A percentile compares a stretch with the other conserved stretches of the same genome.
phyloP scores from a whole-genome alignment of 768 basidiomycete genomes.

The Sarcodon sp. region DNA sequence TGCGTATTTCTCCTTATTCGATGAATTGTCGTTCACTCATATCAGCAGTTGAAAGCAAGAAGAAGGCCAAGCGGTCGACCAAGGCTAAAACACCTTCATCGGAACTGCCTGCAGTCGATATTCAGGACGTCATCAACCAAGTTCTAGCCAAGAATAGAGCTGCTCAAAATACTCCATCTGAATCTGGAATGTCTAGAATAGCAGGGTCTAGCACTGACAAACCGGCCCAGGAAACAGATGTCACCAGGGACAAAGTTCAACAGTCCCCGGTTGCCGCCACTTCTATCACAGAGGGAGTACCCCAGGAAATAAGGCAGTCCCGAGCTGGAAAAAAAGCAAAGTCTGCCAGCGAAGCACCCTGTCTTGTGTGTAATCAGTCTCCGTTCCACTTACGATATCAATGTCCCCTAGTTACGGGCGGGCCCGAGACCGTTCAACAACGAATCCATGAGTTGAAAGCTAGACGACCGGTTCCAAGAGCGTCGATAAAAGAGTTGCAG shows the following conservation, averaged over 20 bases:
- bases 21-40: too few relatives aligned
- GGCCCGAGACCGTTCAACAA: conserved; percentile 26
- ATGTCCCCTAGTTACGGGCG: conserved; percentile 35
- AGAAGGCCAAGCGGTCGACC: too few relatives aligned
- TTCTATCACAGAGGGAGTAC: not conserved
- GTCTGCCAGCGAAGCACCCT: conserved; percentile 9
- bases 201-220: too few relatives aligned
- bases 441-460: conserved; percentile 31
- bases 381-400: conserved; percentile 34
- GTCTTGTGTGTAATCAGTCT: conserved; percentile 31
- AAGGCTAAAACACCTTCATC: too few relatives aligned
- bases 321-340: conserved; percentile 1
- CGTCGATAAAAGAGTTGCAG: conserved; percentile 29
- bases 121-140: too few relatives aligned
- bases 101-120: too few relatives aligned
- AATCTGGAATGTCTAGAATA: too few relatives aligned
- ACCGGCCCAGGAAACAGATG: not conserved
- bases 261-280: not conserved
- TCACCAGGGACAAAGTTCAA: not conserved
- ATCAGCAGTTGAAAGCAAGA: too few relatives aligned
- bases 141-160: too few relatives aligned
- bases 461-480: conserved; percentile 5
- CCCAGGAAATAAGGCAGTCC: not conserved
- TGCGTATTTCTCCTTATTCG: too few relatives aligned
- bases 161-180: too few relatives aligned